phyloP scores from a whole-genome alignment of 192 early-diverging fungal species.

The Oehlia diaphana region DNA sequence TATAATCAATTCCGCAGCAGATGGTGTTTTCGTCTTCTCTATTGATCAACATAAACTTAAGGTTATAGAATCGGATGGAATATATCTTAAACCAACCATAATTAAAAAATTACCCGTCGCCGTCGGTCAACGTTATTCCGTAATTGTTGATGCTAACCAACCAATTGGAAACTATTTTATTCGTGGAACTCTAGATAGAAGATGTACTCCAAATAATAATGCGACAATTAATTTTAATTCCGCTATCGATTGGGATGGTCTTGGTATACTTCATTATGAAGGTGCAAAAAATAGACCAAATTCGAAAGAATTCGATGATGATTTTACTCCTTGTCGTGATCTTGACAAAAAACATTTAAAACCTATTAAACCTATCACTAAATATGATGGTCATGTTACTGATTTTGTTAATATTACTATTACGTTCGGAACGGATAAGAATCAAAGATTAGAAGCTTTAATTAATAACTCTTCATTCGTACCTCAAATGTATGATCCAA shows the following conservation, averaged over 20 bases:
- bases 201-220: neutral
- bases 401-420: too few relatives aligned
- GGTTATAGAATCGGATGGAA: constrained; percentile 42
- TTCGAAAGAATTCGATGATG: neutral
- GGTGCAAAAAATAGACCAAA: neutral
- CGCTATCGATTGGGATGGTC: constrained; percentile 29
- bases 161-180: constrained; percentile 38
- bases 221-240: constrained; percentile 33
- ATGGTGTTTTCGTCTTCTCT: constrained; percentile 33
- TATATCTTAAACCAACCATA: constrained; percentile 30
- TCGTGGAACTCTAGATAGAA: constrained; percentile 33
- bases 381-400: too few relatives aligned
- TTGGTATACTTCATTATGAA: constrained; percentile 32
- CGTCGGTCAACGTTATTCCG: constrained; percentile 45
- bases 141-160: constrained; percentile 42
- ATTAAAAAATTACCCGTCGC: constrained; percentile 33
- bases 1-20: constrained; percentile 35
- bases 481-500: too few relatives aligned
- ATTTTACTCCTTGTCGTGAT: too few relatives aligned
- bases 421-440: too few relatives aligned
- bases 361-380: too few relatives aligned
- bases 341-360: too few relatives aligned
- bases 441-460: too few relatives aligned
- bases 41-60: constrained; percentile 42
- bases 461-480: too few relatives aligned